Evolutionary conservation across 2,329 filamentous ascomycete genomes (phyloP), one percentile per base, ranked within the genome.

Genomic region (Xylaria sp.): DNA sequence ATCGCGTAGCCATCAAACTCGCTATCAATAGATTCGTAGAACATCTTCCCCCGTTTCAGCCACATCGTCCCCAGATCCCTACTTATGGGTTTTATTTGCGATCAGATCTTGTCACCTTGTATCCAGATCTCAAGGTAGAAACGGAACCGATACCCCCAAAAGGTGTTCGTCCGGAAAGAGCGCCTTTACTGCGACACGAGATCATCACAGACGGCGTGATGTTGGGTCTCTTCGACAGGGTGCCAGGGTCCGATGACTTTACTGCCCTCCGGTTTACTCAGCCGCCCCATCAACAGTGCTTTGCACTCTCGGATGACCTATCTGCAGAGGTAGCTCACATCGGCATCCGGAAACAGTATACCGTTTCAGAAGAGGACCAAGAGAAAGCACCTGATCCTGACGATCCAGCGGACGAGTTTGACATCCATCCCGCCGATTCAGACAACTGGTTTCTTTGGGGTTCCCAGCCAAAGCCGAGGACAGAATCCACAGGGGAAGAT

Each of bases 201-300:
- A 54, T 60, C 21, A 50, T 60, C 15, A 49, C 57, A 6, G 57
- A 60, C 25, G 57, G 57, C 3, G 35, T 60, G 14, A 60, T 60
- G 57, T 17, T 60, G 23, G 57, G 23, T 1, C 14, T 60, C 9
- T 33, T 47, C 12, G 57, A 60, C 50, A 42, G 50, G 23, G 5
- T 9, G 4, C 50, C 57, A 8, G 50, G 57, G 15, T 25, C 42
- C 11, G 57, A 54, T 28, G 33, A 54, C 4, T 49, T 60, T 23
- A 3, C 42, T 7, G 35, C 42, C 14, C 57, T 54, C 6, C 33
- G 37, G 0, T 11, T 60, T 17, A 60, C 57, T 5, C 57, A 60
- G 4, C 57, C 50, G 4, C 21, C 57, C 1, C 57, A 60, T 14
- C 57, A 60, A 15, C 57, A 60, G 17, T 33, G 50, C 21, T 60